phyloP scores from a whole-genome alignment of 495 filamentous ascomycete species.

The Trichoderma orchidacearum region DNA sequence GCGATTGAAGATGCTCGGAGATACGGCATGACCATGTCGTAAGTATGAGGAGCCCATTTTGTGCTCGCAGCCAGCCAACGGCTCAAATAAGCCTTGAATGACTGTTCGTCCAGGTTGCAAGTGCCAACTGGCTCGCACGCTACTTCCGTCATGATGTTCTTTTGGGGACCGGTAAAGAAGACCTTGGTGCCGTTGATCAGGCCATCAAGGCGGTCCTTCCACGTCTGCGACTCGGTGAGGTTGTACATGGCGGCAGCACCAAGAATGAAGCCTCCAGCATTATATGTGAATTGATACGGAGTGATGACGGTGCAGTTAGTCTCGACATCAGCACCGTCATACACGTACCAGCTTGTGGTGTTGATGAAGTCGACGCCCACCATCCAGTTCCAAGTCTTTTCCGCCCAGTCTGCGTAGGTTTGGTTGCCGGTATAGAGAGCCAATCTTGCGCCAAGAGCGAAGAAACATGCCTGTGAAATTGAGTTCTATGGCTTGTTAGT shows the following conservation, averaged over 20 bases:
- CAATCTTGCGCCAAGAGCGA: conserved; percentile 57
- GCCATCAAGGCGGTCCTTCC: conserved; percentile 37
- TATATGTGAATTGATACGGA: conserved; percentile 54
- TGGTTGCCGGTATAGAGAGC: conserved; percentile 56
- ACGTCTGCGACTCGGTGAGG: conserved; percentile 33
- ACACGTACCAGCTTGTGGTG: conserved; percentile 34
- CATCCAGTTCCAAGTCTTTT: conserved; percentile 59
- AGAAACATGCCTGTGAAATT: conserved; percentile 56
- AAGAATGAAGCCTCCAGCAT: conserved; percentile 53
- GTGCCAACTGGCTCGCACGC: conserved; percentile 51
- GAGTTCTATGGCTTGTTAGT: conserved; percentile 29
- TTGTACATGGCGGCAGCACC: conserved; percentile 64
- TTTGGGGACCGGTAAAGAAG: conserved; percentile 34
- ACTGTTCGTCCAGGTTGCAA: conserved; percentile 61
- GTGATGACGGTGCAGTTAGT: conserved; percentile 33
- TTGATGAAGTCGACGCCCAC: conserved; percentile 30
- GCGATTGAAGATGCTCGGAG: conserved; percentile 49
- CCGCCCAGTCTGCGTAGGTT: conserved; percentile 60
- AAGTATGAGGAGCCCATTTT: conserved; percentile 49
- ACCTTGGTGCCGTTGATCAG: conserved; percentile 35
- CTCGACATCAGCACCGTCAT: conserved; percentile 39
- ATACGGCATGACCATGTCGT: conserved; percentile 41
- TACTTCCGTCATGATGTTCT: conserved; percentile 52
- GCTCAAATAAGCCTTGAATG: conserved; percentile 69
- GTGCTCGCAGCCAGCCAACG: conserved; percentile 64